Base-by-base conservation (phyloP, 2,329 filamentous ascomycete species). In the Epichloe sibirici region DNA sequence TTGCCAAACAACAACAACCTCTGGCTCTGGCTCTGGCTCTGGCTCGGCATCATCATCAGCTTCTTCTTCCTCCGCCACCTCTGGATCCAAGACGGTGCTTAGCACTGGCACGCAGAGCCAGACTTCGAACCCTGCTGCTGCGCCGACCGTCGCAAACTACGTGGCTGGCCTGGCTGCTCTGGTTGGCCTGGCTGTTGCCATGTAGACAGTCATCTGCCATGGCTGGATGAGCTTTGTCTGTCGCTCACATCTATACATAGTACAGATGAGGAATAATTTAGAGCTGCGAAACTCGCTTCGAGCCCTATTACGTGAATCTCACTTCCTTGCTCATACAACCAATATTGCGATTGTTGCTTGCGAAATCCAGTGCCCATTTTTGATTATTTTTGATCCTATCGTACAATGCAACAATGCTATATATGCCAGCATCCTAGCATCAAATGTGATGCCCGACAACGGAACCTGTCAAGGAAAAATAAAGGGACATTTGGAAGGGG, bases 101-200 rank as follows among this genome's bases (percentile, higher is more conserved):
- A 25, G 5, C 39, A 35, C 48, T 4, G 50, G 15, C 25, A 51
- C 40, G 1, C 43, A 49, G 7, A 52, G 53, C 40, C n/a, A 40
- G 23, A 55, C 55, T 3, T 56, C 58, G 1, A 62, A 62, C 37
- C 57, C 60, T 4, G 60, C 57, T 34, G 56, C 55, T n/a, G 54
- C 54, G 35, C 55, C 59, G 15, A 59, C 61, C 3, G 58, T 56
- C 7, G 55, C 52, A n/a, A 51, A 51, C 17, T 55, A 55, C 43
- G 54, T 53, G 2, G 59, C 51, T 38, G 61, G 56, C 12, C 48
- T 58, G n/a, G 48, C 58, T n/a, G 59, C 57, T n/a, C 28, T 60
- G 7, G 56, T 53, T 11, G 61, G 60, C 3, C n/a, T 62, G 4
- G 59, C 54, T 13, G 31, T 58, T 37, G 57, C 55, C 17, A 49